Evolutionary conservation across 129 eudicot species (phyloP).

Genomic region (Escallonia rubra): DNA sequence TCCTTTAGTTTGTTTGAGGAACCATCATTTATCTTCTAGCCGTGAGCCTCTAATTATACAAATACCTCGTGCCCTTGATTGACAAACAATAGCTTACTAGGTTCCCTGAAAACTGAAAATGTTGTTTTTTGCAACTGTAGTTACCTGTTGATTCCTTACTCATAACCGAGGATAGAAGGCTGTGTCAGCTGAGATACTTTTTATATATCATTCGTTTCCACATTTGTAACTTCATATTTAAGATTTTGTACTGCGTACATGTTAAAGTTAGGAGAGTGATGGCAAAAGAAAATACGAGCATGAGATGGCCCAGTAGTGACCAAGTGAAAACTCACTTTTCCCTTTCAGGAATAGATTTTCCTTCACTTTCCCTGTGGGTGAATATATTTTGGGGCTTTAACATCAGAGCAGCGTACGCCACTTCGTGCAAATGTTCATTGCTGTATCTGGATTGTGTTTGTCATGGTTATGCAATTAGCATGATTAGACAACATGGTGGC

Average conservation of each 20-base stretch:
- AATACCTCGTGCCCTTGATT: slow-evolving; percentile 1
- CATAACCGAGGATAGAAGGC: not conserved
- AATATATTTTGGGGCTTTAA: no score
- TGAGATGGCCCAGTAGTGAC: no score
- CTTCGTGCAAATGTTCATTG: no score
- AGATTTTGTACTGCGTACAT: not conserved
- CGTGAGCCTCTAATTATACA: not conserved
- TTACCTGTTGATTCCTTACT: not conserved
- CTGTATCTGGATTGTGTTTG: no score
- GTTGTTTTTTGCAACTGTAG: not conserved
- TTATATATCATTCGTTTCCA: not conserved
- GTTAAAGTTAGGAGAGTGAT: no score
- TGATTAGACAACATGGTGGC: no score
- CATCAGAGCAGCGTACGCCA: no score
- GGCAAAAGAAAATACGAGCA: no score
- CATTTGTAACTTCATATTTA: not conserved
- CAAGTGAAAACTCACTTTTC: no score
- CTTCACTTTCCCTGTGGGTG: no score
- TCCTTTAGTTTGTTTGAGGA: not conserved
- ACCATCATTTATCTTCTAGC: not conserved
- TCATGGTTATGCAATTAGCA: no score
- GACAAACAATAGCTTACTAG: not conserved
- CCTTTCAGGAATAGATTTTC: no score
- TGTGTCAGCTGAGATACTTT: not conserved
- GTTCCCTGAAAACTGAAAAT: not conserved